Evolutionary conservation across 257 asterid species (phyloP), one percentile per base, ranked within the genome.

Genomic region (Nicotiana benthamiana): DNA sequence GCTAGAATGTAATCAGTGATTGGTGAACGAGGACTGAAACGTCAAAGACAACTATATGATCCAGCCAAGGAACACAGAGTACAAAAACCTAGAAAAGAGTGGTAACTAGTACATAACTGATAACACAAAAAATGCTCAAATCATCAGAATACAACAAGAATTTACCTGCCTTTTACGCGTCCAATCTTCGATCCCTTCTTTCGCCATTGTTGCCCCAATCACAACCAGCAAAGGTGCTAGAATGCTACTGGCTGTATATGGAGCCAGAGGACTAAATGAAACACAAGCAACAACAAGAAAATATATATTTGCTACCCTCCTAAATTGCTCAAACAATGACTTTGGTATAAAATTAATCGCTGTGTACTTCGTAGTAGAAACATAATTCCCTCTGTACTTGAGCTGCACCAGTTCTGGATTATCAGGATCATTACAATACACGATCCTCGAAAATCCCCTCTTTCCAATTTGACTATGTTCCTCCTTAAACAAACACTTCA

Each of bases 111-210:
- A n/a, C n/a, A n/a, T n/a, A n/a, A n/a, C n/a, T n/a, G n/a, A n/a
- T n/a, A n/a, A n/a, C n/a, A n/a, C n/a, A n/a, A n/a, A n/a, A n/a
- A 46, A 75, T 56, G 59, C 34, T 79, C 68, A 63, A n/a, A 72
- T 15, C 77, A 72, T 72, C 59, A 46, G 24, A 59, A 75, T 57
- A 7, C 5, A 53, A 64, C 43, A 32, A 34, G 63, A 10, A 64
- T 10, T 17, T 32, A 93, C 99, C 97, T 92, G 99, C 82, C 85
- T 91, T 88, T 85, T 79, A 18, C 99, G 97, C 88, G 95, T 92
- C 99, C 97, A 95, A 85, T 95, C 99, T 83, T 95, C 99, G 11
- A 93, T 78, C 0, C 93, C 99, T 82, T 95, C 98, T 86, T 95
- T 95, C 24, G 90, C 93, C 97, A 95, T 92, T 3, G 99, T 95